Evolutionary conservation across 2,329 filamentous ascomycete species (phyloP).

Genomic region (Cordyceps pruinosa): DNA sequence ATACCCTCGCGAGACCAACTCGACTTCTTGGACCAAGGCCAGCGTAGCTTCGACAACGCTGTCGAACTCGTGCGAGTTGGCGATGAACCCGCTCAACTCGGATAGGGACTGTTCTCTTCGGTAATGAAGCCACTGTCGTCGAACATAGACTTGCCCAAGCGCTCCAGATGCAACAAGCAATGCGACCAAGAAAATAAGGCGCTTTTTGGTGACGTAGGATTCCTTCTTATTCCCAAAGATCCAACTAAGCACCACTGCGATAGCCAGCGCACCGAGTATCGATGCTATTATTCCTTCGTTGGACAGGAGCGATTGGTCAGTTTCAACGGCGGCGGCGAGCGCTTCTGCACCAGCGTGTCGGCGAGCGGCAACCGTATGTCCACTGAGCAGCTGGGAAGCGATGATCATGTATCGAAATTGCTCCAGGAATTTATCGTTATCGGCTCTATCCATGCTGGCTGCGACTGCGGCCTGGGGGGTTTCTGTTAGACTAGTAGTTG

Average conservation of each 20-base stretch:
- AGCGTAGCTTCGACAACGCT: slow-evolving; percentile 68
- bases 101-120: slow-evolving; percentile 67
- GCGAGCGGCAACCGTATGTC: slow-evolving; percentile 47
- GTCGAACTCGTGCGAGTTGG: slow-evolving; percentile 74
- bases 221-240: slow-evolving; percentile 42
- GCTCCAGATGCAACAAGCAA: slow-evolving; percentile 48
- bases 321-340: slow-evolving; percentile 11
- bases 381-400: slow-evolving; percentile 79
- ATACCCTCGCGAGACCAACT: slow-evolving; percentile 86
- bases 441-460: slow-evolving; percentile 64
- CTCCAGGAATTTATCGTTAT: slow-evolving; percentile 81
- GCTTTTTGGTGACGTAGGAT: slow-evolving; percentile 49
- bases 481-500: not conserved
- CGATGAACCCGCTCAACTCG: slow-evolving; percentile 61
- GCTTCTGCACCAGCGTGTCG: slow-evolving; percentile 20
- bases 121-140: slow-evolving; percentile 75
- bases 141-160: slow-evolving; percentile 61
- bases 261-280: slow-evolving; percentile 47
- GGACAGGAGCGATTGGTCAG: slow-evolving; percentile 28
- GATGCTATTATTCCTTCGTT: slow-evolving; percentile 44
- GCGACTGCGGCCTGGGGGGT: slow-evolving; percentile 57
- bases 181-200: slow-evolving; percentile 41
- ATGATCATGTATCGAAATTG: slow-evolving; percentile 91
- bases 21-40: slow-evolving; percentile 86
- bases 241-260: slow-evolving; percentile 70